A percentile compares a stretch with the other conserved stretches of the same genome.
phyloP scores from a whole-genome alignment of 352 stramenopile species.

The Globisporangium solare region DNA sequence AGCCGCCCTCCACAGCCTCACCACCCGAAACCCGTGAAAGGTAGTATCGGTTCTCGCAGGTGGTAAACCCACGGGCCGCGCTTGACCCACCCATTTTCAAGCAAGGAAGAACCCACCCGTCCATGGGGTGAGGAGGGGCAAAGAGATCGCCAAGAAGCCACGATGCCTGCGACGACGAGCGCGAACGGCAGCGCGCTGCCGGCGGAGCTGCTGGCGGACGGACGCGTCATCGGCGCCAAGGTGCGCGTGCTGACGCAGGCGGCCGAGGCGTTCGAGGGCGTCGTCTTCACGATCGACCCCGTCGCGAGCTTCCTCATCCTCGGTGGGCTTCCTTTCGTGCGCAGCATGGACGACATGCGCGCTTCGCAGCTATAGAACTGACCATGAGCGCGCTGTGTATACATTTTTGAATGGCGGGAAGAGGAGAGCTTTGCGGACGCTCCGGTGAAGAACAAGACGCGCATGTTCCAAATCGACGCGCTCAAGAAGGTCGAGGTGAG shows the following conservation, averaged over 20 bases:
- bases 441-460: constrained; percentile 56
- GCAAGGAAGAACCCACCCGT: no score
- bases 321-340: constrained; percentile 22
- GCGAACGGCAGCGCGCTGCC: constrained; percentile 28
- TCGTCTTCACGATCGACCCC: constrained; percentile 76
- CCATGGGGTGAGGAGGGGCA: not conserved
- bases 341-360: not conserved
- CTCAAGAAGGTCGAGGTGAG: constrained; percentile 55
- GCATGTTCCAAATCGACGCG: constrained; percentile 66
- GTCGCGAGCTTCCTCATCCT: constrained; percentile 79
- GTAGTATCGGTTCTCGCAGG: not conserved
- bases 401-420: constrained; percentile 11
- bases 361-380: not conserved
- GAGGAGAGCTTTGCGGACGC: constrained; percentile 45
- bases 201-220: constrained; percentile 56
- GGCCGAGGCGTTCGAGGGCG: constrained; percentile 55
- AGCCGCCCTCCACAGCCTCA: constrained; percentile 25
- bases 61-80: not conserved
- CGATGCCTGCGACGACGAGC: constrained; percentile 4
- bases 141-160: not conserved
- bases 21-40: constrained; percentile 4
- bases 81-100: no score
- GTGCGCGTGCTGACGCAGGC: constrained; percentile 52
- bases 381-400: not conserved
- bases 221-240: constrained; percentile 51